Evolutionary conservation across 2,329 filamentous ascomycete species (phyloP).

Genomic region (Botrytis tulipae): DNA sequence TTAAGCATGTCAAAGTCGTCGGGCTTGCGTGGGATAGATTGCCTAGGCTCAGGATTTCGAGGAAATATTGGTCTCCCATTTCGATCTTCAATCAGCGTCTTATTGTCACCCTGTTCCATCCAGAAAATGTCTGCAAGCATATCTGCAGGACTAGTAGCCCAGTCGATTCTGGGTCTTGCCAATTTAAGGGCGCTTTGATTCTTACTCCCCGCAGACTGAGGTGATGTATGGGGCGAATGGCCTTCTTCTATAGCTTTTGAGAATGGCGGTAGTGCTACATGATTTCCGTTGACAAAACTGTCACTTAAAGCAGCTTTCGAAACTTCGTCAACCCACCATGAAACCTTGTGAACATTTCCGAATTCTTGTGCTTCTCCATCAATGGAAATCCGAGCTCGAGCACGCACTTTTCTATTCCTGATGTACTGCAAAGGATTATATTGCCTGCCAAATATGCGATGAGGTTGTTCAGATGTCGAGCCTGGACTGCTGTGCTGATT

Average conservation of each 20-base stretch:
- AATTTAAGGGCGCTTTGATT: slow-evolving; percentile 49
- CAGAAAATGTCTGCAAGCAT: slow-evolving; percentile 88
- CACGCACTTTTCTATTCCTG: slow-evolving; percentile 82
- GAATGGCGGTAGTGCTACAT: slow-evolving; percentile 45
- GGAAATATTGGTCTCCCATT: slow-evolving; percentile 72
- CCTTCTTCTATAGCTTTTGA: slow-evolving; percentile 33
- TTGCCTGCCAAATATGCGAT: slow-evolving; percentile 54
- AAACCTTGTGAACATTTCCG: slow-evolving; percentile 68
- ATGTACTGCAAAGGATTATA: slow-evolving; percentile 95
- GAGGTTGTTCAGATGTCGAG: slow-evolving; percentile 37
- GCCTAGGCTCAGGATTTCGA: slow-evolving; percentile 39
- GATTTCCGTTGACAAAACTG: slow-evolving; percentile 36
- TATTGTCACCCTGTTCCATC: slow-evolving; percentile 81
- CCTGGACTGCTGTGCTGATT: slow-evolving; percentile 44
- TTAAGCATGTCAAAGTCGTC: slow-evolving; percentile 27
- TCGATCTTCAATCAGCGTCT: slow-evolving; percentile 75
- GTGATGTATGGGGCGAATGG: slow-evolving; percentile 38
- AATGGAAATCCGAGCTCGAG: slow-evolving; percentile 71
- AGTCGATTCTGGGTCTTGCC: slow-evolving; percentile 75
- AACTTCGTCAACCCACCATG: slow-evolving; percentile 73
- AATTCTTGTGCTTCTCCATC: slow-evolving; percentile 77
- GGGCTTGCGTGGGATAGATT: slow-evolving; percentile 32
- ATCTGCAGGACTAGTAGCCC: slow-evolving; percentile 80
- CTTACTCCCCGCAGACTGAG: slow-evolving; percentile 44
- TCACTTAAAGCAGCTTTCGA: slow-evolving; percentile 28